These are phyloP conservation scores for Dillenia turbinata DNA, from an alignment of 164 flowering plant species.

Conservation along the genomic window DNA sequence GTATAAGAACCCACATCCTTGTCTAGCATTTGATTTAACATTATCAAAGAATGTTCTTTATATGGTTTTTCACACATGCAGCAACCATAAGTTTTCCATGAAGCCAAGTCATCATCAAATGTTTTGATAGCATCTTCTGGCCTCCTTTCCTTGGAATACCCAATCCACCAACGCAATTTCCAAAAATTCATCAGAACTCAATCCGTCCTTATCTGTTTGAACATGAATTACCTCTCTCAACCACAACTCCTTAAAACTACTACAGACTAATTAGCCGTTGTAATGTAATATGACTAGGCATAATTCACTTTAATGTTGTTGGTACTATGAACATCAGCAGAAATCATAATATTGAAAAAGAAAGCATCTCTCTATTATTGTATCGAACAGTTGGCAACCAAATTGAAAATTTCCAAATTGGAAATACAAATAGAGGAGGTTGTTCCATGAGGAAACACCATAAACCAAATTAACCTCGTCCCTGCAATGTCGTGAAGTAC, in stretches of 20 bases:
- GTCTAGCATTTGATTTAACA: slow-evolving; percentile 17
- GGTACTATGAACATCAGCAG: background rate
- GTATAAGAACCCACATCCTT: slow-evolving; percentile 17
- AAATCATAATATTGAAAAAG: slow-evolving; percentile 19
- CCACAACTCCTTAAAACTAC: background rate
- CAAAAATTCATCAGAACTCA: slow-evolving; percentile 21
- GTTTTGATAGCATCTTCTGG: slow-evolving; percentile 16
- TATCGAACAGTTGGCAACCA: slow-evolving; percentile 14
- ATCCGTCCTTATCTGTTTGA: slow-evolving; percentile 12
- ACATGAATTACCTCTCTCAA: slow-evolving; percentile 19
- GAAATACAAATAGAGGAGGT: slow-evolving; percentile 15
- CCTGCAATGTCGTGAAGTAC: too few relatives aligned
- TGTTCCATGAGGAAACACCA: slow-evolving; percentile 23
- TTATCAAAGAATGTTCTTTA: slow-evolving; percentile 16
- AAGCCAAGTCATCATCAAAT: slow-evolving; percentile 30
- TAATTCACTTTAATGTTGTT: background rate
- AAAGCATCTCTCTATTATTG: slow-evolving; percentile 18
- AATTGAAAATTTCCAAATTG: slow-evolving; percentile 3
- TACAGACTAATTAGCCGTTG: slow-evolving; percentile 10
- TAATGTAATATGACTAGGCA: slow-evolving; percentile 19
- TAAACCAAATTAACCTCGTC: slow-evolving; percentile 3
- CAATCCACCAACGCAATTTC: slow-evolving; percentile 24
- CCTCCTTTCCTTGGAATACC: slow-evolving; percentile 20
- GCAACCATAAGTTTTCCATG: slow-evolving; percentile 27
- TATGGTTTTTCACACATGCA: slow-evolving; percentile 18